Conservation (phyloP, 2,329 filamentous ascomycete species). For the Hymenoscyphus infarciens region DNA sequence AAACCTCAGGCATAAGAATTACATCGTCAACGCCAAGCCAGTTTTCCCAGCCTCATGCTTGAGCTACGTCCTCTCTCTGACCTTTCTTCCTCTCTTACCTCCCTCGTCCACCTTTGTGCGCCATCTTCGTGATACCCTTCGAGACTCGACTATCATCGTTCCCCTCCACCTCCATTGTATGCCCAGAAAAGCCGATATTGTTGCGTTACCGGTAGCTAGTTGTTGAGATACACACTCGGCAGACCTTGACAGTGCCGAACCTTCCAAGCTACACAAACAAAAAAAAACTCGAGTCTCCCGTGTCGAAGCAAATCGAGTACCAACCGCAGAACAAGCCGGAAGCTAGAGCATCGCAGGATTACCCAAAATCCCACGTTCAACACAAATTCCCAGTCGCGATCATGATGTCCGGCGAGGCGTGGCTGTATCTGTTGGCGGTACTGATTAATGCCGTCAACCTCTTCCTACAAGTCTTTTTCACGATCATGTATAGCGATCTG, state of each 20-base stretch:
- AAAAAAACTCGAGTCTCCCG: not conserved
- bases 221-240: not conserved
- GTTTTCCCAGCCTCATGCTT: constrained; percentile 4
- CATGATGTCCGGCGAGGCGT: constrained; percentile 94
- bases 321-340: not conserved
- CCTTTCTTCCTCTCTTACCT: not conserved
- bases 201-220: not conserved
- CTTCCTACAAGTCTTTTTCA: constrained; percentile 99
- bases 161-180: not conserved
- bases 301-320: not conserved
- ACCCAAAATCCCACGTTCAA: constrained; percentile 1
- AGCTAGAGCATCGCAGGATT: not conserved
- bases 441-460: constrained; percentile 99
- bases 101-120: constrained; percentile 1
- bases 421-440: constrained; percentile 96
- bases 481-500: constrained; percentile 99
- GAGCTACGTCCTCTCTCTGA: constrained; percentile 1
- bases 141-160: not conserved
- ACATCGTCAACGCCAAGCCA: not conserved
- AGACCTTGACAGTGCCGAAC: not conserved
- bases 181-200: not conserved
- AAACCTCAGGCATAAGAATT: not conserved
- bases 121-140: constrained; percentile 1
- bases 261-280: not conserved
- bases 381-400: constrained; percentile 15